Evolutionary conservation across 495 filamentous ascomycete species (phyloP).

Genomic region (Neurospora terricola): DNA sequence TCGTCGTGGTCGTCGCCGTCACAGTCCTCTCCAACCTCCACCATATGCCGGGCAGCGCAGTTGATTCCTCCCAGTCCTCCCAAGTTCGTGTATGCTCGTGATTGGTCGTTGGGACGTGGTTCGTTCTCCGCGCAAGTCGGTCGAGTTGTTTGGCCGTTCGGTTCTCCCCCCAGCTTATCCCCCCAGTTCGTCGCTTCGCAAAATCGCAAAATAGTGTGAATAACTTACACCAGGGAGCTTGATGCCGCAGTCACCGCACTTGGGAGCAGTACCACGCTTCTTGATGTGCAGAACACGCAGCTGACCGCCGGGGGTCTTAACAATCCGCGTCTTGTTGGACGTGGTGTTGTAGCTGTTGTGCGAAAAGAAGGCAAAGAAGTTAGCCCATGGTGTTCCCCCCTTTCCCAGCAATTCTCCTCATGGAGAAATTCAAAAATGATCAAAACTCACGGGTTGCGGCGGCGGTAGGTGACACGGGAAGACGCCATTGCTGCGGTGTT

Average conservation of each 20-base stretch:
- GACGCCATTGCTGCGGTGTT: conserved; percentile 54
- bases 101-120: background rate
- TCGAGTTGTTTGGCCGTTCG: background rate
- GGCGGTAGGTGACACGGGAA: conserved; percentile 56
- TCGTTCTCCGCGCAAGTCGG: background rate
- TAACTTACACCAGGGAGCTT: conserved; percentile 87
- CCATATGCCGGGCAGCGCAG: background rate
- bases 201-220: background rate
- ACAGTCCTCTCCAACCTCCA: background rate
- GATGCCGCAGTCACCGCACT: conserved; percentile 97
- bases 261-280: conserved; percentile 92
- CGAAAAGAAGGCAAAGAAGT: conserved; percentile 1
- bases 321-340: conserved; percentile 90
- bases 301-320: conserved; percentile 93
- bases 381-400: conserved; percentile 10
- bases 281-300: conserved; percentile 96
- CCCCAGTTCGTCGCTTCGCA: background rate
- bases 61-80: background rate
- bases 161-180: background rate
- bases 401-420: conserved; percentile 3
- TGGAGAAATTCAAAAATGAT: conserved; percentile 1
- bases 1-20: background rate
- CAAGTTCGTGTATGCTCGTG: background rate
- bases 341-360: conserved; percentile 77
- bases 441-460: conserved; percentile 78